These are phyloP conservation scores for Stipa capillata DNA, from an alignment of 176 grass and related monocot genomes.

Conservation along the genomic window DNA sequence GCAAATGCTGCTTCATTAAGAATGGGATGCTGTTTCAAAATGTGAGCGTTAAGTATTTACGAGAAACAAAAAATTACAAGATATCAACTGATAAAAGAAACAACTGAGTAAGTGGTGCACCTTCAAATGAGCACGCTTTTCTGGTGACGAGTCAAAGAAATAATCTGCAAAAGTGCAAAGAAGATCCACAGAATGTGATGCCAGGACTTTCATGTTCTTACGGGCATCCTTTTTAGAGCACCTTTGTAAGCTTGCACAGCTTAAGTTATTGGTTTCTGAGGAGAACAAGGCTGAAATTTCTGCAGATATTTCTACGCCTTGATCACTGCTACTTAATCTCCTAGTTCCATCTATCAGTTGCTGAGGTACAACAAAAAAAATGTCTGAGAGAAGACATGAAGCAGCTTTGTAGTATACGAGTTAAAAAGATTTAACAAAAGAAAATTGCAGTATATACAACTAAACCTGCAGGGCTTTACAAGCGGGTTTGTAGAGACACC, in stretches of 20 bases:
- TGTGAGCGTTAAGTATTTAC: background rate
- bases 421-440: constrained; percentile 3
- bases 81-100: constrained; percentile 4
- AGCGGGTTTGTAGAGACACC: constrained; percentile 51
- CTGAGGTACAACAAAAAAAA: constrained; percentile 30
- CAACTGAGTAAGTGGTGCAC: constrained; percentile 29
- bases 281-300: constrained; percentile 37
- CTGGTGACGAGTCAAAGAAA: constrained; percentile 55
- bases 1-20: background rate
- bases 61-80: constrained; percentile 11
- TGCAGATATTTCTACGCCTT: constrained; percentile 36
- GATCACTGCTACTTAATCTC: constrained; percentile 32
- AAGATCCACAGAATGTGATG: constrained; percentile 61
- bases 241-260: constrained; percentile 15
- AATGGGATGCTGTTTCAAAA: background rate
- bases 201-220: constrained; percentile 61
- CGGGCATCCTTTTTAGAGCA: constrained; percentile 62
- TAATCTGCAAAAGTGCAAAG: constrained; percentile 55
- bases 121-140: constrained; percentile 77
- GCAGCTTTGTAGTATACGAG: background rate
- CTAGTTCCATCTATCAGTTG: constrained; percentile 70
- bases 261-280: constrained; percentile 28
- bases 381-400: constrained; percentile 5
- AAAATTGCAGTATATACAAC: constrained; percentile 4
- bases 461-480: constrained; percentile 73